Percentiles rank a stretch among this genome's conserved stretches.
Conservation (phyloP, 257 asterid species). For the Salvia hispanica region DNA sequence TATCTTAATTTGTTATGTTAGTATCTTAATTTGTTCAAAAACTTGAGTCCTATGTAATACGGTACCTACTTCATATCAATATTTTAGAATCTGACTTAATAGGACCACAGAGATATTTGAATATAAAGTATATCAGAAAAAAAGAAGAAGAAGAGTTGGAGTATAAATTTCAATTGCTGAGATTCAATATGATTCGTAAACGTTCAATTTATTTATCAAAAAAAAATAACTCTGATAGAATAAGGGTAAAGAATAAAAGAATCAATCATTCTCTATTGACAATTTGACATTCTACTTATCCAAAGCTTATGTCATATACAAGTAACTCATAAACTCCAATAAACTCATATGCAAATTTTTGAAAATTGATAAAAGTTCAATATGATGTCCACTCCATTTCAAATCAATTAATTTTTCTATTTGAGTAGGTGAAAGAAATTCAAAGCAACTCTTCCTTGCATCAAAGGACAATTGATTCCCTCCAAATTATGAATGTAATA, state of each 20-base stretch:
- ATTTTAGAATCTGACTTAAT: background rate
- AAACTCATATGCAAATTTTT: background rate
- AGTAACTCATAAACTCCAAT: no score
- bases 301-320: no score
- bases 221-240: background rate
- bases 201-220: no score
- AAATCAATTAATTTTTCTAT: background rate
- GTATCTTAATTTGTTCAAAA: background rate
- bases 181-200: no score
- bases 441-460: slow-evolving; percentile 14
- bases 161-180: no score
- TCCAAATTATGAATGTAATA: background rate
- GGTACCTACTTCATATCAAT: no score
- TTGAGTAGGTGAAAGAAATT: background rate
- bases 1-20: no score
- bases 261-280: no score
- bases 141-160: no score
- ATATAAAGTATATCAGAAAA: no score
- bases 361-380: background rate
- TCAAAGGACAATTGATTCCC: slow-evolving; percentile 17
- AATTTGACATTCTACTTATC: no score
- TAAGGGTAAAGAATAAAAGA: background rate
- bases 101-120: background rate
- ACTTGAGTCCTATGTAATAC: no score
- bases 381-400: background rate